These are phyloP conservation scores for Venturia asperata DNA, from an alignment of 2,329 filamentous ascomycete species.

Conservation along the genomic window DNA sequence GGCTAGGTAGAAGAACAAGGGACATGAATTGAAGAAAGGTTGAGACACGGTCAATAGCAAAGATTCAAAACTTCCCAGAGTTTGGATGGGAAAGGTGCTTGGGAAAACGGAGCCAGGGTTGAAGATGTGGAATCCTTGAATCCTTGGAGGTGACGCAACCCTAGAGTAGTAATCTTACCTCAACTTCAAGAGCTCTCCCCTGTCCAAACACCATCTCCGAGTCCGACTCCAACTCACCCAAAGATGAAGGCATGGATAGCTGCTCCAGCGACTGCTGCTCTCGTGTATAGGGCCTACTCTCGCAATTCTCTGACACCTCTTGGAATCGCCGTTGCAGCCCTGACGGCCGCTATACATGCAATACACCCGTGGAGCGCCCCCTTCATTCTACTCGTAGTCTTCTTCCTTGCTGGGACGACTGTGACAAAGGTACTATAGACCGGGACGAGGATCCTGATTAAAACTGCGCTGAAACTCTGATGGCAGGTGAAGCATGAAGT, in stretches of 20 bases:
- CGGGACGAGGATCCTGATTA: neutral
- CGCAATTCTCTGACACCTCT: slow-evolving; percentile 62
- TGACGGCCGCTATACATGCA: slow-evolving; percentile 74
- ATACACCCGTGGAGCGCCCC: slow-evolving; percentile 91
- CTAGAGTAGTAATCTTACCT: too few species aligned
- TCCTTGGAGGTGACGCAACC: too few species aligned
- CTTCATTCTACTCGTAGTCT: slow-evolving; percentile 74
- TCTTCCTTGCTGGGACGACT: slow-evolving; percentile 78
- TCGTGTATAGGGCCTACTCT: slow-evolving; percentile 36
- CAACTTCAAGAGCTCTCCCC: too few species aligned
- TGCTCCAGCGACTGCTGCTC: slow-evolving; percentile 30
- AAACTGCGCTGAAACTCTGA: neutral
- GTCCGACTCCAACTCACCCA: neutral
- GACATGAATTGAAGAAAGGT: too few species aligned
- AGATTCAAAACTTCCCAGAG: too few species aligned
- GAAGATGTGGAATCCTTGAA: too few species aligned
- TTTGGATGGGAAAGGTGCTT: too few species aligned
- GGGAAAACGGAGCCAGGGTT: too few species aligned
- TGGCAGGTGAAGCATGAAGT: slow-evolving; percentile 73
- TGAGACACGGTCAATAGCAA: too few species aligned
- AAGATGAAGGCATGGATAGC: slow-evolving; percentile 25
- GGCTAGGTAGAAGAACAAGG: too few species aligned
- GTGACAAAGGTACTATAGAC: slow-evolving; percentile 62
- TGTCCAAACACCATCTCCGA: too few species aligned
- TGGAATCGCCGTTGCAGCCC: slow-evolving; percentile 63